Percentiles rank a stretch among this genome's conserved stretches.
phyloP scores from a whole-genome alignment of 352 stramenopile genomes.

The Globisporangium canariense region DNA sequence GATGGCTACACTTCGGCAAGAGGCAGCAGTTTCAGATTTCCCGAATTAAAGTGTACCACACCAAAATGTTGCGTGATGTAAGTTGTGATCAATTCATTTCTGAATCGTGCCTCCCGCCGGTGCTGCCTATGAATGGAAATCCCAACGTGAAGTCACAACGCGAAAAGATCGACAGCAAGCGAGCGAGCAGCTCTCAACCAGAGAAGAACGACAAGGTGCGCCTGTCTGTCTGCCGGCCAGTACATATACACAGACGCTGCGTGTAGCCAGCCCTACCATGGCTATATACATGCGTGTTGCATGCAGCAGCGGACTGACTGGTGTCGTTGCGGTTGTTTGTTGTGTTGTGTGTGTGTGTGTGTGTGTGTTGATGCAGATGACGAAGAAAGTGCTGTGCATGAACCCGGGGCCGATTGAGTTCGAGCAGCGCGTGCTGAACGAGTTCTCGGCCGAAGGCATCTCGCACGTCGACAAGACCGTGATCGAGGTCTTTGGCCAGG shows the following conservation, averaged over 20 bases:
- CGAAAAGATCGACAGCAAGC: slow-evolving; percentile 2
- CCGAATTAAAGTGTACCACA: neutral
- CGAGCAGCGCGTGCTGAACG: slow-evolving; percentile 65
- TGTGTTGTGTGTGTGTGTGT: neutral
- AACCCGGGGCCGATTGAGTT: slow-evolving; percentile 84
- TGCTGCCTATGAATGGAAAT: neutral
- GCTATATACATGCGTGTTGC: neutral
- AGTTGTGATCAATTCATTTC: neutral
- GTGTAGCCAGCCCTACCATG: neutral
- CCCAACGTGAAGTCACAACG: slow-evolving; percentile 6
- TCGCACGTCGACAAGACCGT: slow-evolving; percentile 79
- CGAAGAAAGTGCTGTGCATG: slow-evolving; percentile 76
- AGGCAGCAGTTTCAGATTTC: neutral
- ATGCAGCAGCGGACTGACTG: neutral
- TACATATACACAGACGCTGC: neutral
- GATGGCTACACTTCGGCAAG: neutral
- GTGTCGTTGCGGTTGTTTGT: slow-evolving; percentile 1
- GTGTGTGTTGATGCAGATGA: slow-evolving; percentile 30
- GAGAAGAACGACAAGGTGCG: slow-evolving; percentile 1
- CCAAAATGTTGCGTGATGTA: neutral
- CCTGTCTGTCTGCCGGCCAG: neutral
- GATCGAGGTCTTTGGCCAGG: slow-evolving; percentile 73
- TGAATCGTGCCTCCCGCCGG: neutral
- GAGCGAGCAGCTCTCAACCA: neutral
- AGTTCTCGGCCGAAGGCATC: slow-evolving; percentile 70